phyloP scores from a whole-genome alignment of 2,329 filamentous ascomycete species.

The Clarireedia homoeocarpa region DNA sequence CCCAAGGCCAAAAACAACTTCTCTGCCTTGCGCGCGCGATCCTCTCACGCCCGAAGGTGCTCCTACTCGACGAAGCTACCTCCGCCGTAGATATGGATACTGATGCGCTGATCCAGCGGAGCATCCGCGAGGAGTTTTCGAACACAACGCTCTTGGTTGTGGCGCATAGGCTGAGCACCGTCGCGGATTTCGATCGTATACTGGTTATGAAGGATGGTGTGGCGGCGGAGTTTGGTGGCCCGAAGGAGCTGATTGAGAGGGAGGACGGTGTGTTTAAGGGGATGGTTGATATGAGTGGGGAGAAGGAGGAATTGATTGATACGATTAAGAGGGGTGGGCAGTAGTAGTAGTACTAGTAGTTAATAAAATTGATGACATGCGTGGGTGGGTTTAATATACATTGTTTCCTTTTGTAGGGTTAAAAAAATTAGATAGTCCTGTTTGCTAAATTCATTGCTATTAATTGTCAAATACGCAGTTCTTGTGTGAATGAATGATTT shows the following conservation, averaged over 20 bases:
- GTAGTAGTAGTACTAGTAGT: no score
- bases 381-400: no score
- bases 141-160: constrained; percentile 64
- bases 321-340: constrained; percentile 7
- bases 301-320: constrained; percentile 17
- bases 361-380: no score
- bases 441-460: no score
- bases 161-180: constrained; percentile 65
- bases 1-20: constrained; percentile 66
- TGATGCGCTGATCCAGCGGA: constrained; percentile 63
- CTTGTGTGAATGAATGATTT: no score
- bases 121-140: constrained; percentile 63
- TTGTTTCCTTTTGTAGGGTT: no score
- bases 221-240: constrained; percentile 59
- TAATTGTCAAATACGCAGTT: no score
- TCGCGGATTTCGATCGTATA: constrained; percentile 67
- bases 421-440: no score
- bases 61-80: constrained; percentile 72
- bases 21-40: constrained; percentile 66
- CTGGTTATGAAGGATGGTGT: constrained; percentile 63
- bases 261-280: constrained; percentile 16
- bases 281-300: constrained; percentile 28
- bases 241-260: constrained; percentile 41
- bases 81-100: constrained; percentile 70
- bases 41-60: constrained; percentile 61